Base-by-base conservation (phyloP, 1,284 basidiomycete genomes). In the Ustilago xerochloae region DNA sequence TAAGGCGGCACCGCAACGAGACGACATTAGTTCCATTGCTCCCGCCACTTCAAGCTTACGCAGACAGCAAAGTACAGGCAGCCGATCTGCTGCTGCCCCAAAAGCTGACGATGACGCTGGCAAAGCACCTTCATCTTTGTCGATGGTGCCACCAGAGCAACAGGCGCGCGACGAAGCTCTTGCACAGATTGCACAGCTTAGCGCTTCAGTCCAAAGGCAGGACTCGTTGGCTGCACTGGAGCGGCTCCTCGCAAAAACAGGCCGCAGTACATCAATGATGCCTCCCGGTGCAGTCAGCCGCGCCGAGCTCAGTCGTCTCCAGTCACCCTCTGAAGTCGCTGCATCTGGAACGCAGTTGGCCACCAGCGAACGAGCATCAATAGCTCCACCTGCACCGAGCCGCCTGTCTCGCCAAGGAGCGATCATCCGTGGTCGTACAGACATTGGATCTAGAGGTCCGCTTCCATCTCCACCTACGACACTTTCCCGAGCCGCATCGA, bases 211-310 rank as follows among this genome's bases (percentile, higher is more conserved):
- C 4, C 39, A 55, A 7, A 53, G 56, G 20, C 70, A 69, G 30
- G 70, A 77, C 38, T 77, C 70, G 9, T 48, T 77, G 6, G 75
- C 75, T 2, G 71, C 75, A 8, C 38, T 77, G 15, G 75, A 77
- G 33, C 45, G 75, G n/a, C 59, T 77, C 1, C 58, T 77, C 2
- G 67, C 72, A 1, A 68, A 55, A 43, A 75, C 67, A 0, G 48
- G 63, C 9, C 63, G 72, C 3, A 63, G 63, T 4, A 53, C 55
- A 7, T 71, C 63, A 1, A 55, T 65, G 67, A 13, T 60, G 30
- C 62, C 57, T 2, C 56, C 67, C 8, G 57, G 54, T 46, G 30
- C 51, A 0, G 38, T 55, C 20, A 50, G n/a, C n/a, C 60, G 52
- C 9, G 60, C 66, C 6, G 66, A 69, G 33, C 48, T 69, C 2